Conservation (phyloP, 2,329 filamentous ascomycete genomes). For the Calonectria pteridis region DNA sequence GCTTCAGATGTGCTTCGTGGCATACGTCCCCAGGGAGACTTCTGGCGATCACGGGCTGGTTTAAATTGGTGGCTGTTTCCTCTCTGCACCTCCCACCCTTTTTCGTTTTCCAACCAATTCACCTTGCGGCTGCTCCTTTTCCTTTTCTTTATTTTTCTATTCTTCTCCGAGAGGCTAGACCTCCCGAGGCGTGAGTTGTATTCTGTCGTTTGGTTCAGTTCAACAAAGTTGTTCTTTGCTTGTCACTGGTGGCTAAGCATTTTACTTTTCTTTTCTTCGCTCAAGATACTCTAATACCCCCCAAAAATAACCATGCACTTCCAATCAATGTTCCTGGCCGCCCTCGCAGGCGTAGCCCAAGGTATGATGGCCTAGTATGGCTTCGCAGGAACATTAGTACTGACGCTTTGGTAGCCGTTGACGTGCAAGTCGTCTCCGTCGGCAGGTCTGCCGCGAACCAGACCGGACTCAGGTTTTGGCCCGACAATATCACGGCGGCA, state of each 20-base stretch:
- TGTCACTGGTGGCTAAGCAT: conserved; percentile 27
- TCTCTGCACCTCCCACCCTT: conserved; percentile 28
- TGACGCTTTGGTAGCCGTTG: conserved; percentile 46
- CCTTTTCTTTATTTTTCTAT: conserved; percentile 39
- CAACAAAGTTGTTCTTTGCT: not conserved
- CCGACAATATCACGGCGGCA: conserved; percentile 73
- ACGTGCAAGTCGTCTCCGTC: conserved; percentile 76
- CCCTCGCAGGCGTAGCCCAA: conserved; percentile 61
- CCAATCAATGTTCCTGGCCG: conserved; percentile 59
- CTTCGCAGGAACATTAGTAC: not conserved
- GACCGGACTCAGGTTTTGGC: conserved; percentile 69
- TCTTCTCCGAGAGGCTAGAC: conserved; percentile 45
- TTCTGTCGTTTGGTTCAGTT: conserved; percentile 25
- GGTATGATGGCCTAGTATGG: conserved; percentile 50
- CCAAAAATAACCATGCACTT: conserved; percentile 65
- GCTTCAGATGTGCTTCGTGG: conserved; percentile 45
- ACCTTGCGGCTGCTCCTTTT: conserved; percentile 35
- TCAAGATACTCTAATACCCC: conserved; percentile 30
- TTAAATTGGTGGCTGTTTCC: conserved; percentile 58
- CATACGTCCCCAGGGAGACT: not conserved
- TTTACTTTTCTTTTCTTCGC: conserved; percentile 39
- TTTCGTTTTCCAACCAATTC: conserved; percentile 37
- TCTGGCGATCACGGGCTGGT: conserved; percentile 18
- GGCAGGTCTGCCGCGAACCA: conserved; percentile 63
- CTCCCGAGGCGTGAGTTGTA: conserved; percentile 49